Conservation (phyloP, 257 asterid species). For the Verbena officinalis region DNA sequence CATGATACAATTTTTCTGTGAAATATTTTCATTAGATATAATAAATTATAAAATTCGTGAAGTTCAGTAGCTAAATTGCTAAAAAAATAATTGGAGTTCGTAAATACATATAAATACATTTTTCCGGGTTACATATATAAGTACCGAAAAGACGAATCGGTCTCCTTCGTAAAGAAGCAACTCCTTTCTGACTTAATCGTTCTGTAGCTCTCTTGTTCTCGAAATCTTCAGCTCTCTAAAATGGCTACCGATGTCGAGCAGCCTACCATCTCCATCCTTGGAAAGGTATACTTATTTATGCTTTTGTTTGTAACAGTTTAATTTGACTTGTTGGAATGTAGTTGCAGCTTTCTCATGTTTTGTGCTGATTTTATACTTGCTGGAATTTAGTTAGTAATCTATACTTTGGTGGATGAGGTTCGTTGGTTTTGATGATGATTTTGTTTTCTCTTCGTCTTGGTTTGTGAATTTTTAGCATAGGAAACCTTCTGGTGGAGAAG, state of each 20-base stretch:
- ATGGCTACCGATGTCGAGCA: slow-evolving; percentile 44
- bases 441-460: neutral
- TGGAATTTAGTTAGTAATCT: slow-evolving; percentile 14
- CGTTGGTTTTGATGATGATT: neutral
- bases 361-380: slow-evolving; percentile 7
- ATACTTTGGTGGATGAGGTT: slow-evolving; percentile 6
- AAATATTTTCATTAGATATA: too few species aligned
- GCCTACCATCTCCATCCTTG: slow-evolving; percentile 27
- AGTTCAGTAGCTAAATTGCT: too few species aligned
- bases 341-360: neutral
- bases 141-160: neutral
- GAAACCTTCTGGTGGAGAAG: slow-evolving; percentile 41
- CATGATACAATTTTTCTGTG: too few species aligned
- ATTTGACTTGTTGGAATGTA: neutral
- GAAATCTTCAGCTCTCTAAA: neutral
- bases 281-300: slow-evolving; percentile 36
- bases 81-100: too few species aligned
- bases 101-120: neutral
- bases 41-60: too few species aligned
- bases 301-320: neutral
- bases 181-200: neutral
- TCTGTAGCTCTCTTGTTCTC: neutral
- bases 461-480: slow-evolving; percentile 40
- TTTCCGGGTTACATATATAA: too few species aligned
- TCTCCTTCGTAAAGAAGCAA: neutral